A percentile compares a stretch with the other conserved stretches of the same genome.
These are phyloP conservation scores for Colletotrichum sojae DNA, from an alignment of 2,329 filamentous ascomycete genomes.

Conservation along the genomic window DNA sequence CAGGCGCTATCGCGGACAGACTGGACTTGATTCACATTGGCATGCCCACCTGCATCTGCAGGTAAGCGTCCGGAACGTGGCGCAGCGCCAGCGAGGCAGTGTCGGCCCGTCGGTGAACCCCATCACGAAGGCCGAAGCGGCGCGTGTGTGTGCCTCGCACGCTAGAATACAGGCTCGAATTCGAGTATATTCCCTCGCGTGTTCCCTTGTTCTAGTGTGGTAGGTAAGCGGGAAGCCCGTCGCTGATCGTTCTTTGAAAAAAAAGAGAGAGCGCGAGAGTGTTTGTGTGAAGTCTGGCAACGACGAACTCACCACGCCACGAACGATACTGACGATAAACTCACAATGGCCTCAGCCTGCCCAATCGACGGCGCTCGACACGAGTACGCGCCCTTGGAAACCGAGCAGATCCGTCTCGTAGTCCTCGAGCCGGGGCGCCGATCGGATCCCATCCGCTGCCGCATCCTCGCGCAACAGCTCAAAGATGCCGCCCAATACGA, in stretches of 20 bases:
- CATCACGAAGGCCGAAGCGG: conserved; percentile 17
- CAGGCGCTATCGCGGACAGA: no score
- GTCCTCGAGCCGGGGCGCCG: neutral
- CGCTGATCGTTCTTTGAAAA: neutral
- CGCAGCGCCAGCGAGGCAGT: conserved; percentile 19
- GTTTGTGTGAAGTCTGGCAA: neutral
- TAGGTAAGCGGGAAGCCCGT: no score
- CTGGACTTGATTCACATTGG: no score
- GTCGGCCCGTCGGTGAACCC: conserved; percentile 8
- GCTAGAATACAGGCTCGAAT: neutral
- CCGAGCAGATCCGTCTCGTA: neutral
- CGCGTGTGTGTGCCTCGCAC: neutral
- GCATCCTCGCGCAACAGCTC: conserved; percentile 1
- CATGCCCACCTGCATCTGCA: conserved; percentile 6
- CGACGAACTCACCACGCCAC: neutral
- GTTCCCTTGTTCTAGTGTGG: neutral
- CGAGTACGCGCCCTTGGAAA: neutral
- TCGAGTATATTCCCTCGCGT: neutral
- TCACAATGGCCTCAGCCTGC: no score
- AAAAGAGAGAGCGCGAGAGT: neutral
- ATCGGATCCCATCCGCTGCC: conserved; percentile 5
- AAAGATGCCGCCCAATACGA: conserved; percentile 6
- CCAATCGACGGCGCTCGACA: neutral
- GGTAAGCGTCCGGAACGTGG: conserved; percentile 8
- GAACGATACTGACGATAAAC: no score